A percentile compares a stretch with the other conserved stretches of the same genome.
Conservation (phyloP, 345 rosid species). For the Atalantia buxifolia region DNA sequence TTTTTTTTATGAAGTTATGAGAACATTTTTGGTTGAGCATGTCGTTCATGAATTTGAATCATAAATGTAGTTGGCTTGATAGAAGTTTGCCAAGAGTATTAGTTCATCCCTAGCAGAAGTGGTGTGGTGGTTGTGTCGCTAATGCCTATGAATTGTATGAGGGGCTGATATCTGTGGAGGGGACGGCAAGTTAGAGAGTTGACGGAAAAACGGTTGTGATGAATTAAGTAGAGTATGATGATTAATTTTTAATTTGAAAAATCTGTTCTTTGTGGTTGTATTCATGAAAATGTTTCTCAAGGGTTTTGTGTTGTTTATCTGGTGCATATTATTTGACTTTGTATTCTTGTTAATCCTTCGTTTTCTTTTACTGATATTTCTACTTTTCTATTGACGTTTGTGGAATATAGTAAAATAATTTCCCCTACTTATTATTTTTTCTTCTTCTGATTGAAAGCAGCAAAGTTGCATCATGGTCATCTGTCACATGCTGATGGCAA, state of each 20-base stretch:
- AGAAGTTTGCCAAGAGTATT: no score
- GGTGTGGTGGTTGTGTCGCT: not conserved
- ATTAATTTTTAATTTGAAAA: no score
- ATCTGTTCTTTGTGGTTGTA: no score
- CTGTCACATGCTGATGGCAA: conserved; percentile 91
- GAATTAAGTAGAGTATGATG: no score
- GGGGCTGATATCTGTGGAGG: not conserved
- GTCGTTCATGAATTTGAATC: not conserved
- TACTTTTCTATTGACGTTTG: not conserved
- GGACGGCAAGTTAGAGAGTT: no score
- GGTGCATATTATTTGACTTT: not conserved
- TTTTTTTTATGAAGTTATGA: not conserved
- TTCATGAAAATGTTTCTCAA: no score
- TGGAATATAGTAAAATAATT: not conserved
- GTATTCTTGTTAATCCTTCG: not conserved
- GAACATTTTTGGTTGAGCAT: not conserved
- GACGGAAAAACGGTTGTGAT: no score
- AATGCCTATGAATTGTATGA: not conserved
- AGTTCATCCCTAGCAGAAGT: no score
- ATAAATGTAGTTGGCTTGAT: not conserved
- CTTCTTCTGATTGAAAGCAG: conserved; percentile 37
- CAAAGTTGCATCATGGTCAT: conserved; percentile 88
- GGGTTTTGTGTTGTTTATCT: not conserved
- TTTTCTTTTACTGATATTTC: not conserved
- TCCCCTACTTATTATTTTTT: not conserved